phyloP scores from a whole-genome alignment of 139 green algal genomes.

The Picochlorum sp. region DNA sequence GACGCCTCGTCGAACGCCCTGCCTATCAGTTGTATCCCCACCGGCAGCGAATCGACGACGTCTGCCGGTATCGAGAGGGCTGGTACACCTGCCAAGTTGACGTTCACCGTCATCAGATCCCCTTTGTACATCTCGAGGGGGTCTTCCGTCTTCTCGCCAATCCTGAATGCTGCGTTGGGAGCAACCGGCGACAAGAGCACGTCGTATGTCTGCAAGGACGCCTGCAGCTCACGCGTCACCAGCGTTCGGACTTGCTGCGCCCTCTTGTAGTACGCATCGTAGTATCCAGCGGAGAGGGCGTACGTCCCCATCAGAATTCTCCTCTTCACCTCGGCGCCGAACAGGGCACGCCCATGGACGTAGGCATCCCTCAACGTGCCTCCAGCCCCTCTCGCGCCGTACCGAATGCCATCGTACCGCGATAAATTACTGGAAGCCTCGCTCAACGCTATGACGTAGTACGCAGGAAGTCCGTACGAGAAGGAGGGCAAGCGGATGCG shows the following conservation, averaged over 20 bases:
- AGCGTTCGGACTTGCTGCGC: slow-evolving; percentile 91
- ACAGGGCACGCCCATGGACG: slow-evolving; percentile 26
- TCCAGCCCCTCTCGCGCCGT: slow-evolving; percentile 41
- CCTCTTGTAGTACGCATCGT: slow-evolving; percentile 94
- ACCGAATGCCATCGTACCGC: slow-evolving; percentile 92
- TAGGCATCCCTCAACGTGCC: slow-evolving; percentile 52
- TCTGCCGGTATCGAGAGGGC: slow-evolving; percentile 61
- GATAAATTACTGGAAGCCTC: slow-evolving; percentile 94
- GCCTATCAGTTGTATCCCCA: slow-evolving; percentile 76
- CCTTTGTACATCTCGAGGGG: slow-evolving; percentile 86
- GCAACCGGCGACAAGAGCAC: slow-evolving; percentile 73
- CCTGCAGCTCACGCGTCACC: slow-evolving; percentile 57
- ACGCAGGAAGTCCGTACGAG: slow-evolving; percentile 75
- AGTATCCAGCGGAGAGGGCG: slow-evolving; percentile 87
- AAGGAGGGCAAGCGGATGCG: slow-evolving; percentile 70
- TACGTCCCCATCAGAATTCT: slow-evolving; percentile 98
- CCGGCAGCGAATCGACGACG: slow-evolving; percentile 38
- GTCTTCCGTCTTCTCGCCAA: slow-evolving; percentile 76
- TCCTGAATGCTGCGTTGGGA: slow-evolving; percentile 72
- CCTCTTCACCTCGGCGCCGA: slow-evolving; percentile 83
- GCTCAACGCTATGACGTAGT: slow-evolving; percentile 89
- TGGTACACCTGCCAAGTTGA: slow-evolving; percentile 90
- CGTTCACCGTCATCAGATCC: slow-evolving; percentile 94
- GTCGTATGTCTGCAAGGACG: slow-evolving; percentile 49
- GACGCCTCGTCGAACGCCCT: slow-evolving; percentile 43